Conservation (phyloP, 768 basidiomycete genomes). For the Hericium erinaceus region DNA sequence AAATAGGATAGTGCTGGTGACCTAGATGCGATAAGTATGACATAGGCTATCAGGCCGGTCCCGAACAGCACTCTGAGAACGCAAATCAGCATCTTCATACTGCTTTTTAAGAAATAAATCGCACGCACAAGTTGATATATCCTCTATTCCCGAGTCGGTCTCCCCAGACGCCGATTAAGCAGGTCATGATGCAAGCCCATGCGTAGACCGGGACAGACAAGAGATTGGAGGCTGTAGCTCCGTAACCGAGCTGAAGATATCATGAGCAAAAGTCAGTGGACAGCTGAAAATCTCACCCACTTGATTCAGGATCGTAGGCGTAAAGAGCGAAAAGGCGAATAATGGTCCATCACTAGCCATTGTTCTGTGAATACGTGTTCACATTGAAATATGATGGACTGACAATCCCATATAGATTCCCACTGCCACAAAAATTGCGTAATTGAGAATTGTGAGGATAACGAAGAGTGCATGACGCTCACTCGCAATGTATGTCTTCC, state of each 20-base stretch:
- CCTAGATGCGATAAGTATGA: constrained; percentile 53
- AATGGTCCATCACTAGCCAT: constrained; percentile 35
- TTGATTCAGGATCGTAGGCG: constrained; percentile 38
- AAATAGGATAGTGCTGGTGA: constrained; percentile 63
- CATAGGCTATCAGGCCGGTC: constrained; percentile 49
- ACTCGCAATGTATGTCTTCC: constrained; percentile 72
- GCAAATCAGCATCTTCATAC: background rate
- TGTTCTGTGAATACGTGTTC: constrained; percentile 1
- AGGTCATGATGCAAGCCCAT: constrained; percentile 63
- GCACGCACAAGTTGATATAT: constrained; percentile 49
- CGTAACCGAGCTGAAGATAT: constrained; percentile 33
- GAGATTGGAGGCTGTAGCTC: constrained; percentile 59
- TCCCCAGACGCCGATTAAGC: constrained; percentile 49
- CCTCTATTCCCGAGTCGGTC: constrained; percentile 50
- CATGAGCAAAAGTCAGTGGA: background rate
- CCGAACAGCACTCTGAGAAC: constrained; percentile 4
- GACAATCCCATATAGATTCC: constrained; percentile 66
- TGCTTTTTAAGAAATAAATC: background rate
- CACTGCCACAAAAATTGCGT: constrained; percentile 33
- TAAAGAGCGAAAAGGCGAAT: constrained; percentile 47
- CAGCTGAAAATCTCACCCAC: constrained; percentile 22
- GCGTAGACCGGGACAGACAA: constrained; percentile 72
- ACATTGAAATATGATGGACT: constrained; percentile 14
- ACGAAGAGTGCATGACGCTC: constrained; percentile 15
- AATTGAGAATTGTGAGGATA: background rate